Percentiles rank a stretch among this genome's conserved stretches.
Conservation (phyloP, 495 filamentous ascomycete species). For the Bacidia rubella region DNA sequence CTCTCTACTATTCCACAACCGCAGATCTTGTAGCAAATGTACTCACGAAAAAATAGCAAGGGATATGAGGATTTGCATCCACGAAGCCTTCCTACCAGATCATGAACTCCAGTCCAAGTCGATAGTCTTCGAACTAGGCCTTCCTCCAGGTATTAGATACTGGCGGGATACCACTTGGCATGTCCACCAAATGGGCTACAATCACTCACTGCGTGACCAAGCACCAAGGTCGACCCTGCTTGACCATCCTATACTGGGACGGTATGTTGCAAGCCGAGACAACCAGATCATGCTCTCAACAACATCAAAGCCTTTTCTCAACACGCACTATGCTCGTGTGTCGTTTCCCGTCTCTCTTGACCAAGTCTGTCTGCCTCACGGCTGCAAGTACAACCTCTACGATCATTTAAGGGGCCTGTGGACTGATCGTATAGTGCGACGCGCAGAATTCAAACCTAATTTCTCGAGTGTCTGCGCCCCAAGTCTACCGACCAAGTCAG, state of each 20-base stretch:
- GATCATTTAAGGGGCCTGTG: conserved; percentile 13
- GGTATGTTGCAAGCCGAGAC: too few relatives aligned
- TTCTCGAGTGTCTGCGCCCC: neutral
- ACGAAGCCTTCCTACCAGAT: conserved; percentile 35
- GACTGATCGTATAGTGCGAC: neutral
- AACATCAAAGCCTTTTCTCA: conserved; percentile 25
- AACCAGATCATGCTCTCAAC: too few relatives aligned
- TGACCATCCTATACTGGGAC: conserved; percentile 26
- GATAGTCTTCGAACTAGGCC: conserved; percentile 32
- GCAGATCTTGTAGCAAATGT: conserved; percentile 6
- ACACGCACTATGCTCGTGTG: conserved; percentile 22
- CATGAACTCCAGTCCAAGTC: conserved; percentile 18
- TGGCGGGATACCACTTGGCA: conserved; percentile 36
- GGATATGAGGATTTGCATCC: conserved; percentile 13
- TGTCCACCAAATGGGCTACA: conserved; percentile 15
- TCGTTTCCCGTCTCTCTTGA: conserved; percentile 20
- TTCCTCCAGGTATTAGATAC: conserved; percentile 23
- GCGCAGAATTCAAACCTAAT: neutral
- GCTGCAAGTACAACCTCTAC: conserved; percentile 22
- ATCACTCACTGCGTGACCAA: neutral
- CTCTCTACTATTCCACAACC: conserved; percentile 3
- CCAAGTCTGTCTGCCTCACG: conserved; percentile 19
- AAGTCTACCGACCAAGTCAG: conserved; percentile 17
- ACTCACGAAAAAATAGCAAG: conserved; percentile 1
- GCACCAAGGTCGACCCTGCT: neutral